Base-by-base conservation (phyloP, 2,329 filamentous ascomycete genomes). In the Aphanocladium album region DNA sequence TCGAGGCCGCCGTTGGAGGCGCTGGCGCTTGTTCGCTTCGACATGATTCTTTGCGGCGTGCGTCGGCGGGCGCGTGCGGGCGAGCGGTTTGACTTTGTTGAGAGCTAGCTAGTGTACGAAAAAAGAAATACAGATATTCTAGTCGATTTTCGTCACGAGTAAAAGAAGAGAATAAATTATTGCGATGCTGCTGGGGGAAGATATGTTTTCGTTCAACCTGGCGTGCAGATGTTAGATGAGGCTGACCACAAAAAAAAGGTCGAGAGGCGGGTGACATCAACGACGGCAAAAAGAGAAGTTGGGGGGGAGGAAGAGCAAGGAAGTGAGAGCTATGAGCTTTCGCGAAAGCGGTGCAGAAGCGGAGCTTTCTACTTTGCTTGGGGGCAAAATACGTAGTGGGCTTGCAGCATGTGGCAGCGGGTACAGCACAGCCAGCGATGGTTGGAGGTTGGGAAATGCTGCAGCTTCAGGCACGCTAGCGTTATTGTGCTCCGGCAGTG, bases 21-120 rank as follows among this genome's bases (percentile, higher is more conserved):
- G 63, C 71, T 73, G 71, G 43, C 45, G 47, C 43, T 49, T 57
- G 77, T 81, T 79, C 87, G 78, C 78, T 85, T 87, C 64, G 86
- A 89, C 87, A 89, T 89, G 69, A 47, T 73, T 60, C 5, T 30
- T 30, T 30, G 30, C 30, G 30, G 30, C 30, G 30, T 30, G 30
- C 30, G 30, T 30, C 30, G 30, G 30, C 56, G 30, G 9, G 30
- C 30, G 30, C 5, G 5, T 58, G 57, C 45, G 52, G 49, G 39
- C 39, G 49, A 21, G 43, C n/a, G 53, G 17, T 9, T 39, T 19
- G 60, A 56, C 19, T 30, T 27, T 7, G 21, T 46, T 25, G 43
- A 23, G 43, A 30, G 30, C 5, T 25, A 11, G 43, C 8, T 9
- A 46, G 16, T 5, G 35, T 8, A 11, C 7, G 12, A 39, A 17